Conservation (phyloP, 805 yeast species). For the Metschnikowia drakensbergensis region DNA sequence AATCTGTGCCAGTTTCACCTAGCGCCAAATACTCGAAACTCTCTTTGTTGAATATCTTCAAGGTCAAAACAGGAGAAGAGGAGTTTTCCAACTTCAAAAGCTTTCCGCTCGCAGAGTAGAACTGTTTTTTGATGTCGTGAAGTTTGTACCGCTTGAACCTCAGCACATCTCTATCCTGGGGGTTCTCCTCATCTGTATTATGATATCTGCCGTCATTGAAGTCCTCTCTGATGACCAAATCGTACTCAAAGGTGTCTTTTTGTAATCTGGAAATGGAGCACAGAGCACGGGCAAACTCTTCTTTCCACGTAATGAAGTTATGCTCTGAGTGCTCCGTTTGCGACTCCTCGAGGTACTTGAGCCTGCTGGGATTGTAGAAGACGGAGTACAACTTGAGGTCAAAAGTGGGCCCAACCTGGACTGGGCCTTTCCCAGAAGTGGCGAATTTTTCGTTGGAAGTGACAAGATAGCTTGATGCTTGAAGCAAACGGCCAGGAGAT, state of each 20-base stretch:
- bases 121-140: slow-evolving; percentile 45
- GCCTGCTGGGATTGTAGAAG: slow-evolving; percentile 53
- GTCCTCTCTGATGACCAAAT: slow-evolving; percentile 48
- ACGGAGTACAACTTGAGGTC: slow-evolving; percentile 56
- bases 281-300: slow-evolving; percentile 56
- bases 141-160: slow-evolving; percentile 33
- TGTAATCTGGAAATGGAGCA: slow-evolving; percentile 36
- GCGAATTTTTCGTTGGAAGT: slow-evolving; percentile 32
- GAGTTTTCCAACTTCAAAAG: slow-evolving; percentile 59
- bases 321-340: neutral
- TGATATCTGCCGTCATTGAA: slow-evolving; percentile 73
- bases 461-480: slow-evolving; percentile 49
- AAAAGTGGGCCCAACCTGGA: slow-evolving; percentile 58
- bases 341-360: slow-evolving; percentile 26
- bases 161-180: slow-evolving; percentile 28
- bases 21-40: slow-evolving; percentile 22
- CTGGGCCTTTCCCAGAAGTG: neutral
- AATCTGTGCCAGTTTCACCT: slow-evolving; percentile 18
- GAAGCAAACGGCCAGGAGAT: slow-evolving; percentile 64
- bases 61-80: slow-evolving; percentile 60
- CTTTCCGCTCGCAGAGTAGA: slow-evolving; percentile 68
- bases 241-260: slow-evolving; percentile 36
- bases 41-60: slow-evolving; percentile 37
- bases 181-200: slow-evolving; percentile 38
- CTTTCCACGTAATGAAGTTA: slow-evolving; percentile 62